A percentile compares a stretch with the other conserved stretches of the same genome.
These are phyloP conservation scores for Globisporangium alternatum DNA, from an alignment of 352 stramenopile genomes.

Conservation along the genomic window DNA sequence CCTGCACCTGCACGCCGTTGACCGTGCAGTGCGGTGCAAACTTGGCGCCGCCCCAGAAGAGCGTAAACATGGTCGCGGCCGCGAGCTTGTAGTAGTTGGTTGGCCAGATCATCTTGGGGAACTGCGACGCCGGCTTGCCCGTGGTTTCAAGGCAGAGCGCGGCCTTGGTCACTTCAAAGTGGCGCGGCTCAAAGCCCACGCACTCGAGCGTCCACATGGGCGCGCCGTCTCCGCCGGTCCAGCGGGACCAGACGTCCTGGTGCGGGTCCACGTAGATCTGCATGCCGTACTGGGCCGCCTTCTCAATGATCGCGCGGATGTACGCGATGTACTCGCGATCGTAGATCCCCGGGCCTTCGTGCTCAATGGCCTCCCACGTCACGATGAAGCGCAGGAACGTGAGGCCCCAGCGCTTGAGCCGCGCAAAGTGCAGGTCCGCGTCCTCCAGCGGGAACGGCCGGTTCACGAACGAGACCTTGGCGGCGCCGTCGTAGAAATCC, in stretches of 20 bases:
- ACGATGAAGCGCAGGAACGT: slow-evolving; percentile 83
- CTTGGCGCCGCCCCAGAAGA: slow-evolving; percentile 83
- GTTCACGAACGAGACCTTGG: slow-evolving; percentile 70
- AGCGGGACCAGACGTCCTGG: slow-evolving; percentile 92
- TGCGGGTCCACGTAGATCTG: slow-evolving; percentile 88
- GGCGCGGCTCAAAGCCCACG: slow-evolving; percentile 68
- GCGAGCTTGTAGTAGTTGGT: slow-evolving; percentile 92
- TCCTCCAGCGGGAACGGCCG: slow-evolving; percentile 87
- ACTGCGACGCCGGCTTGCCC: slow-evolving; percentile 32
- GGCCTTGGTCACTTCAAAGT: slow-evolving; percentile 74
- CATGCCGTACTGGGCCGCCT: slow-evolving; percentile 62
- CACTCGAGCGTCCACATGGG: slow-evolving; percentile 87
- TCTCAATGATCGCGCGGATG: slow-evolving; percentile 55
- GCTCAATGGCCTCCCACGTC: slow-evolving; percentile 91
- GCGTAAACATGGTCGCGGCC: slow-evolving; percentile 89
- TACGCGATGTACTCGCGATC: slow-evolving; percentile 84
- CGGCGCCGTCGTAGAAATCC: slow-evolving; percentile 51
- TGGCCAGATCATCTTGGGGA: slow-evolving; percentile 91
- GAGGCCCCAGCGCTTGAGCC: slow-evolving; percentile 81
- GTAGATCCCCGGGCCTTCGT: slow-evolving; percentile 77
- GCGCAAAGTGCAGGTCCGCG: slow-evolving; percentile 69
- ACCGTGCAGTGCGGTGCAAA: slow-evolving; percentile 70
- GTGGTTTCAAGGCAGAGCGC: slow-evolving; percentile 74
- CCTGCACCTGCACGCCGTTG: slow-evolving; percentile 74
- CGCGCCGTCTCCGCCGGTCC: slow-evolving; percentile 86